Conservation (phyloP, 2,329 filamentous ascomycete genomes). For the Botrytis deweyae region DNA sequence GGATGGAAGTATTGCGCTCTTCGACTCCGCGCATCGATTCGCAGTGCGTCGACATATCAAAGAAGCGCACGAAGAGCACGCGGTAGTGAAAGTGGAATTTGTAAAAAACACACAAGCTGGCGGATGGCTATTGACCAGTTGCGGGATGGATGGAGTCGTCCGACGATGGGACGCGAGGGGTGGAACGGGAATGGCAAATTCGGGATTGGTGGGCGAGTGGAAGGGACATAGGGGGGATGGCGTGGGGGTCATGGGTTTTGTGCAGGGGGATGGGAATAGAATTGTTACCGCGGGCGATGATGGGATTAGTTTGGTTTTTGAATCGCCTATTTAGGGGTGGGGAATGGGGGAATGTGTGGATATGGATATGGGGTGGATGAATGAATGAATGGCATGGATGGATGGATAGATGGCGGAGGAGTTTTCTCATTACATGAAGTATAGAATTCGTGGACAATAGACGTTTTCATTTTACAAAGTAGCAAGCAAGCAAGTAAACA, state of each 20-base stretch:
- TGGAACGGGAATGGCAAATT: constrained; percentile 63
- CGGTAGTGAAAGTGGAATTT: constrained; percentile 92
- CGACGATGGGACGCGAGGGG: constrained; percentile 81
- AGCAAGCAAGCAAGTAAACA: background rate
- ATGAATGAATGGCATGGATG: background rate
- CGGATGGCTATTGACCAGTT: constrained; percentile 76
- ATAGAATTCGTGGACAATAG: background rate
- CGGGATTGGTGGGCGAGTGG: constrained; percentile 82
- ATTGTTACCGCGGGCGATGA: constrained; percentile 93
- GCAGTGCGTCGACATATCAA: constrained; percentile 79
- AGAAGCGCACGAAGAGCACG: constrained; percentile 81
- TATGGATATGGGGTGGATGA: background rate
- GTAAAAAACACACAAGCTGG: constrained; percentile 52
- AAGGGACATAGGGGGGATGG: constrained; percentile 82
- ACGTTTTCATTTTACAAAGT: background rate
- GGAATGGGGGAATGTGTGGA: background rate
- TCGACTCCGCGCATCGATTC: constrained; percentile 83
- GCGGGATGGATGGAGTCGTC: constrained; percentile 89
- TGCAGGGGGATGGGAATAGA: constrained; percentile 74
- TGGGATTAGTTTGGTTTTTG: constrained; percentile 65
- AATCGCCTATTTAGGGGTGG: constrained; percentile 41
- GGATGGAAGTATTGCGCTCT: constrained; percentile 78
- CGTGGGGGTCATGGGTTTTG: constrained; percentile 85
- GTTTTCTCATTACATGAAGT: background rate
- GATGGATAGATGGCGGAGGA: background rate